phyloP scores from a whole-genome alignment of 129 eudicot genomes.

The Helichrysum umbraculigerum region DNA sequence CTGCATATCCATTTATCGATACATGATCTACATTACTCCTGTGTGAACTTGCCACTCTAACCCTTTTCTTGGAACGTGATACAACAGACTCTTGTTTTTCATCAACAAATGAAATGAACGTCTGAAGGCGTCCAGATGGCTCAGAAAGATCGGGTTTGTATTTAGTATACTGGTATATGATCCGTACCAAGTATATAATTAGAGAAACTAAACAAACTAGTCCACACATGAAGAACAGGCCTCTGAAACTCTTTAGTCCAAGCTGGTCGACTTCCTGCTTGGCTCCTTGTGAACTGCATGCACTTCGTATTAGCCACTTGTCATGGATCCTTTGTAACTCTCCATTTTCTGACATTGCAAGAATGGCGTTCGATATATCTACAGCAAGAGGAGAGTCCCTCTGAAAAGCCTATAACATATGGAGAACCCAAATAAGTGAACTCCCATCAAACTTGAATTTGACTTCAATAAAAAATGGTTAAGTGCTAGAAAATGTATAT shows the following conservation, averaged over 20 bases:
- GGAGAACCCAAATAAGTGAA: neutral
- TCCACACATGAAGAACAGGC: conserved; percentile 55
- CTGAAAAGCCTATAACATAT: conserved; percentile 56
- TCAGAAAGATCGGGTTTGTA: conserved; percentile 24
- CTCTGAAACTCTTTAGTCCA: conserved; percentile 55
- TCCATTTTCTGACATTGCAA: conserved; percentile 59
- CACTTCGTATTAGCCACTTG: conserved; percentile 52
- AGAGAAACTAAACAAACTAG: conserved; percentile 54
- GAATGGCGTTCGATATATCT: conserved; percentile 71
- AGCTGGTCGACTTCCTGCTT: conserved; percentile 49
- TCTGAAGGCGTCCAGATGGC: conserved; percentile 31
- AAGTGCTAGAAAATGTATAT: no score
- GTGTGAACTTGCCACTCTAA: conserved; percentile 26
- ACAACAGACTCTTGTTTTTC: conserved; percentile 45
- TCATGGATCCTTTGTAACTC: conserved; percentile 57
- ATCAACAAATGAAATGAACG: conserved; percentile 49
- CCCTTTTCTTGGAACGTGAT: conserved; percentile 39
- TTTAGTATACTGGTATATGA: conserved; percentile 34
- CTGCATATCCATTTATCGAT: conserved; percentile 15
- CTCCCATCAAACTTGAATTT: neutral
- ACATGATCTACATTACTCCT: conserved; percentile 13
- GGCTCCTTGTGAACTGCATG: conserved; percentile 56
- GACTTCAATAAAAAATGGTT: no score
- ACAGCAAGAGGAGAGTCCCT: conserved; percentile 65
- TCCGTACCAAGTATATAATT: conserved; percentile 31